A percentile compares a stretch with the other conserved stretches of the same genome.
Evolutionary conservation across 768 basidiomycete species (phyloP).

Genomic region (Boletus reticulatus): DNA sequence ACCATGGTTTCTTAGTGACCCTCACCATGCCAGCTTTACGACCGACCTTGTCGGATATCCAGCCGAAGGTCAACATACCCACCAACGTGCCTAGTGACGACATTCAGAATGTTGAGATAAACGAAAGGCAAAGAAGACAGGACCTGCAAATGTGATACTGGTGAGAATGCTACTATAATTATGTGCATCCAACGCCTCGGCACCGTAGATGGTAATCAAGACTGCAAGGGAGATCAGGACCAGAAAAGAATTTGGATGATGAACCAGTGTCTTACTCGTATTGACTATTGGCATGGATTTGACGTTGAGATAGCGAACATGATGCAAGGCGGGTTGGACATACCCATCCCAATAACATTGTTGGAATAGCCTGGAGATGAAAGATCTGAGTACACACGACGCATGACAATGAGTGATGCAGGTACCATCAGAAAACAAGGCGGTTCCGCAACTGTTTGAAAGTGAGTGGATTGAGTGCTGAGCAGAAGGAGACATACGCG

Average conservation of each 20-base stretch:
- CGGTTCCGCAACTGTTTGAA: conserved; percentile 70
- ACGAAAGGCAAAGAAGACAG: conserved; percentile 62
- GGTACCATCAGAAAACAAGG: conserved; percentile 82
- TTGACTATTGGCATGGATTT: conserved; percentile 46
- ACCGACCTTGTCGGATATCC: conserved; percentile 82
- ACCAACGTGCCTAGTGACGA: conserved; percentile 77
- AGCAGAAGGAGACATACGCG: conserved; percentile 50
- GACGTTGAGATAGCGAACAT: background rate
- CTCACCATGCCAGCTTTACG: conserved; percentile 85
- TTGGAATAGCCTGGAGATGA: conserved; percentile 67
- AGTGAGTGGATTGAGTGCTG: background rate
- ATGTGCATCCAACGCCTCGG: conserved; percentile 44
- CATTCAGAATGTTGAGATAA: conserved; percentile 62
- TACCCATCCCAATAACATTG: conserved; percentile 74
- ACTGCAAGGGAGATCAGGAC: conserved; percentile 40
- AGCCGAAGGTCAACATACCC: conserved; percentile 82
- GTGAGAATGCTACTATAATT: conserved; percentile 64
- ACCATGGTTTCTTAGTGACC: background rate
- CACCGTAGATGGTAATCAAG: conserved; percentile 67
- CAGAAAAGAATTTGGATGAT: background rate
- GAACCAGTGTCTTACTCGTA: conserved; percentile 46
- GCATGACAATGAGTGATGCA: background rate
- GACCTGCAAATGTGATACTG: conserved; percentile 79
- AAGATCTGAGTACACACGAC: conserved; percentile 2
- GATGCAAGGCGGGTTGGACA: conserved; percentile 25